phyloP scores from a whole-genome alignment of 495 filamentous ascomycete genomes.

The Amphirosellinia nigrospora region DNA sequence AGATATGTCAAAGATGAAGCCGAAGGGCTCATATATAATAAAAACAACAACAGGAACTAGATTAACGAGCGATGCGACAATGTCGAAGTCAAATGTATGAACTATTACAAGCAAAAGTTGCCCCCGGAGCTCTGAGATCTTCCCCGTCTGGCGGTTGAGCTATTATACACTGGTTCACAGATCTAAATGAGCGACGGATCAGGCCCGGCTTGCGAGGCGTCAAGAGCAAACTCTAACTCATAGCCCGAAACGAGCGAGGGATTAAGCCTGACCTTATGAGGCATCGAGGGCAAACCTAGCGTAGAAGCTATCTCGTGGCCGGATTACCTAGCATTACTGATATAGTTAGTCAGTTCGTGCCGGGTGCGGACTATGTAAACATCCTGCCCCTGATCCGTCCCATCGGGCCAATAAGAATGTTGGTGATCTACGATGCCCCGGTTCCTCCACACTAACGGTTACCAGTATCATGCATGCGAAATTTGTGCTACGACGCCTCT shows the following conservation, averaged over 20 bases:
- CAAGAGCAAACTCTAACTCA: neutral
- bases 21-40: too few species aligned
- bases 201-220: neutral
- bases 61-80: neutral
- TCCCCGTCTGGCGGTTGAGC: neutral
- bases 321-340: neutral
- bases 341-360: neutral
- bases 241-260: neutral
- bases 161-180: neutral
- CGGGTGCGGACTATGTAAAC: neutral
- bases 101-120: neutral
- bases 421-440: conserved; percentile 4
- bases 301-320: neutral
- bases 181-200: neutral
- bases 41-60: too few species aligned
- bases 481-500: neutral
- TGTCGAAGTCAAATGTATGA: neutral
- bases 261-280: conserved; percentile 7
- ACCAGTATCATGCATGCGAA: neutral
- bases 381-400: neutral
- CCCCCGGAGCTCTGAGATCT: neutral
- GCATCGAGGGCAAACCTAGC: neutral
- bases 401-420: neutral
- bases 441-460: neutral
- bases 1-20: too few species aligned